Evolutionary conservation across 2,329 filamentous ascomycete genomes (phyloP).

Genomic region (Drechslerella stenobrocha): DNA sequence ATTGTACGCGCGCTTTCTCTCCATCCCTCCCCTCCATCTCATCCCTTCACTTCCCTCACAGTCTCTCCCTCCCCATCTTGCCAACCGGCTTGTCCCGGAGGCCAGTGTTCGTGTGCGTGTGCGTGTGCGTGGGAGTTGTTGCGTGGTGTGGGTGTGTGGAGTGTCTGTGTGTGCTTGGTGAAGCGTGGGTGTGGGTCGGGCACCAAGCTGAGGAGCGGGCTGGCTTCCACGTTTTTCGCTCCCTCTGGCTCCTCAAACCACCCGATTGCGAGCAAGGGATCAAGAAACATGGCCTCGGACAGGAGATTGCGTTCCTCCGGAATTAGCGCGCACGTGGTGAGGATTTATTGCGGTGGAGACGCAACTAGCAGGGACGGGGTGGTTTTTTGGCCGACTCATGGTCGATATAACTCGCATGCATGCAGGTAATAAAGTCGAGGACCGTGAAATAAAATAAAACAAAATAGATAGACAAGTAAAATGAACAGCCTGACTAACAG

Average conservation of each 20-base stretch:
- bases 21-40: no score
- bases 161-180: conserved; percentile 7
- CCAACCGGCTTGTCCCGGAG: no score
- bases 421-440: no score
- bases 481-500: neutral
- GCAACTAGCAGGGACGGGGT: neutral
- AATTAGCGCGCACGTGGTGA: conserved; percentile 48
- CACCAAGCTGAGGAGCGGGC: conserved; percentile 35
- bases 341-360: conserved; percentile 15
- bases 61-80: no score
- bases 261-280: neutral
- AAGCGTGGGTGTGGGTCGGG: conserved; percentile 15
- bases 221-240: conserved; percentile 49
- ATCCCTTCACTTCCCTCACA: no score
- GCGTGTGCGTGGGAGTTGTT: no score
- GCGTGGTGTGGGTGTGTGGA: neutral
- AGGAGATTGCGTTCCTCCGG: conserved; percentile 48
- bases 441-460: no score
- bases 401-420: neutral
- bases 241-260: conserved; percentile 3
- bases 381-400: conserved; percentile 8
- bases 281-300: conserved; percentile 12
- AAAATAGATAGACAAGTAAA: neutral
- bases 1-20: no score
- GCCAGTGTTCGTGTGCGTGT: no score